Evolutionary conservation across 2,329 filamentous ascomycete genomes (phyloP), one percentile per base, ranked within the genome.

Genomic region (Fusarium euwallaceae): DNA sequence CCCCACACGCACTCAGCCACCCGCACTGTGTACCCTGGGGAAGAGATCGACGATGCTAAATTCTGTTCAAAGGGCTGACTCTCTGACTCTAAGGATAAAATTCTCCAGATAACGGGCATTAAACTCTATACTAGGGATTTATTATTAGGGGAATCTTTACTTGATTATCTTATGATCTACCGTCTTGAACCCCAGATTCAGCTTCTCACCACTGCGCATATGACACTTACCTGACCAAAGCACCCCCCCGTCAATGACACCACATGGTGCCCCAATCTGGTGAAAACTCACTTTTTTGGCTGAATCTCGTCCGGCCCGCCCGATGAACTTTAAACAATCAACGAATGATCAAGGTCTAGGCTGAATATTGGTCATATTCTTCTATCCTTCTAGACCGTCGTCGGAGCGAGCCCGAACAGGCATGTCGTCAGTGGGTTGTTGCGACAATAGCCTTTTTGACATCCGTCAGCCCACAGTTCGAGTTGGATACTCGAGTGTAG

Each of bases 1-100:
- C 34, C 20, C 43, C 36, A 66, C 64, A 36, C 20, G 10, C n/a
- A 36, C 60, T 62, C 43, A 71, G 71, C 64, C 58, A 65, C 53
- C 24, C 58, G 39, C 71, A 74, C 64, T 74, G 67, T 74, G 71
- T 37, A 60, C 12, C 34, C 22, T 62, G 36, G 63, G 67, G 67
- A 68, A 71, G 48, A 41, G 34, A 73, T 71, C 71, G 64, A 27
- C 70, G 14, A 51, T 29, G 48, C 45, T n/a, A 53, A 32, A 53
- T n/a, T 53, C 48, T 29, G 48, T 20, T 34, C 11, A 70, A 66
- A 20, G 59, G 51, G 37, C 39, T 34, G 45, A n/a, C 24, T 36
- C 20, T 7, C 27, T 9, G 29, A 32, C 29, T 32, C 32, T 32
- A 11, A 32, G 10, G 32, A 11, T 11, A 4, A 32, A 6, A 14